Evolutionary conservation across 2,329 filamentous ascomycete species (phyloP), one percentile per base, ranked within the genome.

Genomic region (Hymenoscyphus occultus): DNA sequence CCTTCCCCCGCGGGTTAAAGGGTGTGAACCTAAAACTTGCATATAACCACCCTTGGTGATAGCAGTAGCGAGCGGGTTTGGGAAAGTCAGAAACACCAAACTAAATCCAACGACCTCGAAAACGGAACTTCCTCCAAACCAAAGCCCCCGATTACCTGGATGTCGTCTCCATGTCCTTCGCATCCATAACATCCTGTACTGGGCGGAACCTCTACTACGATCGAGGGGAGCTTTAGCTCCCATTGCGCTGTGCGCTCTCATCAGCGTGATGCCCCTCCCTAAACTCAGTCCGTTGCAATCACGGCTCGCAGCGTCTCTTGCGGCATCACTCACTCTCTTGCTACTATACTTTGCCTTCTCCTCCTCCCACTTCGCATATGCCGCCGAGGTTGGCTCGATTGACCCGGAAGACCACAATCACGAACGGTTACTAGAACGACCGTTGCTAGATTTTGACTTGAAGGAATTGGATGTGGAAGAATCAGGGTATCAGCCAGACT

Each of bases 271-370:
- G 75, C 74, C 72, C 66, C 70, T 76, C 64, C 73, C 74, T 57
- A 76, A 88, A 77, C 83, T 89, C 76, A 88, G 84, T 76, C 86
- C 84, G 73, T 80, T 91, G 71, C 90, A 91, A 80, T 89, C 87
- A 78, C 88, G 90, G 75, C 84, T 92, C 73, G 84, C 85, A 74
- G 86, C 88, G 72, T 90, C 88, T 64, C 75, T 90, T 62, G 80
- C 84, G 72, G 85, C 87, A 62, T 85, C 86, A 39, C 77, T 85
- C 39, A 74, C 90, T 60, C 76, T 91, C 39, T 71, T 89, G 40
- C 73, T 86, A 48, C 75, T 92, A 54, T 90, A 87, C 74, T 78
- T 90, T 64, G 76, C 85, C 32, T 80, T 90, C 45, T 83, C 84
- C 64, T 82, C 82, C 56, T 83, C 84, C 19, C 80, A 81, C 62